Percentiles rank a stretch among this genome's conserved stretches.
Evolutionary conservation across 306 rosid species (phyloP).

Genomic region (Trichosanthes truncata): DNA sequence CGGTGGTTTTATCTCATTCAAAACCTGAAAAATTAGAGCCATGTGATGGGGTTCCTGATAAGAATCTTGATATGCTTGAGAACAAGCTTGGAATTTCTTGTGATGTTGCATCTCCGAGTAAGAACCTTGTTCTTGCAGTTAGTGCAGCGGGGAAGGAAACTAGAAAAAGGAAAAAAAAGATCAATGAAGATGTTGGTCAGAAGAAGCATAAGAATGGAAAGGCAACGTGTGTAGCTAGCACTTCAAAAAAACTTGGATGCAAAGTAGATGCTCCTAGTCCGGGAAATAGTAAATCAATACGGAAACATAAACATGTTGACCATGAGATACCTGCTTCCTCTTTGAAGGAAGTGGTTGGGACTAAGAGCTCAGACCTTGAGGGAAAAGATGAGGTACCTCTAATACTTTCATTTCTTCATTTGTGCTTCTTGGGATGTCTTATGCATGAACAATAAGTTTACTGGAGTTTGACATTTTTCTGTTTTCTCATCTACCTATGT

Average conservation of each 20-base stretch:
- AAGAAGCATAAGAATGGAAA: constrained; percentile 64
- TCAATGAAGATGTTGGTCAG: constrained; percentile 27
- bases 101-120: constrained; percentile 34
- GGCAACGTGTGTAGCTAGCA: constrained; percentile 33
- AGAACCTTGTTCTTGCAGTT: constrained; percentile 58
- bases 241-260: constrained; percentile 34
- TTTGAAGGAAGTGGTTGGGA: constrained; percentile 37
- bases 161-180: constrained; percentile 59
- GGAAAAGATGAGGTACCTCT: constrained; percentile 60
- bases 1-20: constrained; percentile 40
- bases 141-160: constrained; percentile 37
- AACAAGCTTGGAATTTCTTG: constrained; percentile 36
- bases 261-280: constrained; percentile 21
- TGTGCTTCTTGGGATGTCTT: constrained; percentile 1
- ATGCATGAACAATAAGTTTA: not conserved
- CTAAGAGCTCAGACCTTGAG: constrained; percentile 39
- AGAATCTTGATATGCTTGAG: constrained; percentile 33
- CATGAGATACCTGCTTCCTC: constrained; percentile 37
- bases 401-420: not conserved
- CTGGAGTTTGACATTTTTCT: not conserved
- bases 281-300: constrained; percentile 38
- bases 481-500: not conserved
- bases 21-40: constrained; percentile 35
- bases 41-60: constrained; percentile 34
- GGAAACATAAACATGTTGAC: constrained; percentile 55